phyloP scores from a whole-genome alignment of 495 filamentous ascomycete species.

The Lichina pygmaea region DNA sequence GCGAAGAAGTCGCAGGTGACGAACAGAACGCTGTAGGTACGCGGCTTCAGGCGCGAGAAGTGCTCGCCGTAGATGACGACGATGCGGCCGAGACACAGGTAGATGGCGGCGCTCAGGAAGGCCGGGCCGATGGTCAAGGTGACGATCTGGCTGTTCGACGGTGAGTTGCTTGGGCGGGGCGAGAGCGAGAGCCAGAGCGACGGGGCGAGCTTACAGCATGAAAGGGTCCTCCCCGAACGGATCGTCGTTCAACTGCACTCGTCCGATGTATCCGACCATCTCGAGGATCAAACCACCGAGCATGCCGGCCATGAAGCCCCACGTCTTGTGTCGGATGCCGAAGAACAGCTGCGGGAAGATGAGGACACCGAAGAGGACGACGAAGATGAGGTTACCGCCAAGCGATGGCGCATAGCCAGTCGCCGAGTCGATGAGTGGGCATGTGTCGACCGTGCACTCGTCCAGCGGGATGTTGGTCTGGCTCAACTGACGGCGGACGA shows the following conservation, averaged over 20 bases:
- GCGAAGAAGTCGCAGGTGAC: constrained; percentile 35
- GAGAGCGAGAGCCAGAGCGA: background rate
- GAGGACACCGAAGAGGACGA: background rate
- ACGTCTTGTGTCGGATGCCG: background rate
- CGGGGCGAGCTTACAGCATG: background rate
- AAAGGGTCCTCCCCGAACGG: constrained; percentile 4
- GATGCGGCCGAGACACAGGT: constrained; percentile 32
- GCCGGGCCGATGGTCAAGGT: constrained; percentile 36
- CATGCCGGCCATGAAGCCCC: constrained; percentile 2
- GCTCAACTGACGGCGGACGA: no score
- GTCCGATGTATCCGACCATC: constrained; percentile 6
- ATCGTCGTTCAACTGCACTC: constrained; percentile 4
- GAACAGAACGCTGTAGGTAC: constrained; percentile 26
- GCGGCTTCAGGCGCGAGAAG: constrained; percentile 30
- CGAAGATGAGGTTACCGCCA: background rate
- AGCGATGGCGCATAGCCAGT: background rate
- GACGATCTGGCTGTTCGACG: constrained; percentile 21
- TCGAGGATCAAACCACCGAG: constrained; percentile 4
- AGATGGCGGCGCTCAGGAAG: constrained; percentile 34
- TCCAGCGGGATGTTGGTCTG: background rate
- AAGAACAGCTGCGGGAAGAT: background rate
- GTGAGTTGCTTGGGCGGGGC: background rate
- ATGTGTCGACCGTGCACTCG: background rate
- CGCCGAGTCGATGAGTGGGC: background rate
- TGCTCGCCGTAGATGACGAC: constrained; percentile 29